Percentiles rank a stretch among this genome's conserved stretches.
Evolutionary conservation across 352 stramenopile genomes (phyloP).

Genomic region (Globisporangium paroecandrum): DNA sequence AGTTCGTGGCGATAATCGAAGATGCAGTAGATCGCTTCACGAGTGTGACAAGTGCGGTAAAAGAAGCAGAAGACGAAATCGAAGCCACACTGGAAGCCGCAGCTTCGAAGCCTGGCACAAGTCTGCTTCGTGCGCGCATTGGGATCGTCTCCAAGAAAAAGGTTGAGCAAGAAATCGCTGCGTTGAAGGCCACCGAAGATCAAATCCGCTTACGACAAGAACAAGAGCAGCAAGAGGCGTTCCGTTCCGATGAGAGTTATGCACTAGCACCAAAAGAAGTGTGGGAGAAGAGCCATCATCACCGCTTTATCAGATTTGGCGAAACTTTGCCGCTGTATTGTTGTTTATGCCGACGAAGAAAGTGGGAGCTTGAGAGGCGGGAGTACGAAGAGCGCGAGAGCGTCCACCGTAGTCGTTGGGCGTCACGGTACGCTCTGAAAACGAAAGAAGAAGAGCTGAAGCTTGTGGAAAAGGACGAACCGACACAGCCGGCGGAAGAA

Average conservation of each 20-base stretch:
- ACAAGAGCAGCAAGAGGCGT: constrained; percentile 18
- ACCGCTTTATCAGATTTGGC: constrained; percentile 48
- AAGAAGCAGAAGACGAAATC: constrained; percentile 63
- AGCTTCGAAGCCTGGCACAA: constrained; percentile 18
- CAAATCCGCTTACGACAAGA: constrained; percentile 28
- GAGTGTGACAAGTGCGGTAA: constrained; percentile 38
- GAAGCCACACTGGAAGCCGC: constrained; percentile 31
- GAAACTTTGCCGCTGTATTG: constrained; percentile 38
- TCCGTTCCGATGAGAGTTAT: constrained; percentile 19
- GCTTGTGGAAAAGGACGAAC: constrained; percentile 19
- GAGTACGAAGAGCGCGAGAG: constrained; percentile 50
- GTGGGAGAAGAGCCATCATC: constrained; percentile 71
- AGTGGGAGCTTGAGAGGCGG: constrained; percentile 52
- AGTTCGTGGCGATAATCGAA: constrained; percentile 57
- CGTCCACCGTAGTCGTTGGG: constrained; percentile 34
- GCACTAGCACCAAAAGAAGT: constrained; percentile 40
- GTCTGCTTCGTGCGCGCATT: constrained; percentile 34
- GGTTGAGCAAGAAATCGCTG: constrained; percentile 43
- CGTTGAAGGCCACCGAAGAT: constrained; percentile 35
- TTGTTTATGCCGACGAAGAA: constrained; percentile 56
- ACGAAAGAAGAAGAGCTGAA: constrained; percentile 51
- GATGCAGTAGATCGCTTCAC: constrained; percentile 46
- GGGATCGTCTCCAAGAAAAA: constrained; percentile 60
- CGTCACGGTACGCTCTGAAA: constrained; percentile 26
- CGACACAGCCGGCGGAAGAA: not conserved